Percentiles rank a stretch among this genome's conserved stretches.
Evolutionary conservation across 257 asterid genomes (phyloP).

Genomic region (Coffea canephora): DNA sequence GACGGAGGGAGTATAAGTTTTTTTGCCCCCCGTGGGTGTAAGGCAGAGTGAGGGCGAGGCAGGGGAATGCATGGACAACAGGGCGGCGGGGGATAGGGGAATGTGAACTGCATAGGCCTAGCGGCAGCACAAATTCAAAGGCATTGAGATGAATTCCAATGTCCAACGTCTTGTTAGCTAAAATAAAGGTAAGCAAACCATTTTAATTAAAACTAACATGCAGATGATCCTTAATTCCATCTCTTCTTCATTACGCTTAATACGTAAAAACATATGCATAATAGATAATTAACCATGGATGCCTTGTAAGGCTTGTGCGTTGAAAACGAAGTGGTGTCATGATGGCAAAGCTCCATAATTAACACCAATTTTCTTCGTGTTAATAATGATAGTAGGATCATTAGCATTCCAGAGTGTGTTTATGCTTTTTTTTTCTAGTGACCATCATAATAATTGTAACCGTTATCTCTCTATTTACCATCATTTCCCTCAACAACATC

Average conservation of each 20-base stretch:
- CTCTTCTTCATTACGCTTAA: not conserved
- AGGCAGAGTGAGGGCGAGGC: too few relatives aligned
- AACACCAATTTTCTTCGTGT: slow-evolving; percentile 3
- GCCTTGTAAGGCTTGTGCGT: slow-evolving; percentile 16
- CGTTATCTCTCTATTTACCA: slow-evolving; percentile 9
- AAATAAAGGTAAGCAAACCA: not conserved
- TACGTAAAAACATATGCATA: not conserved
- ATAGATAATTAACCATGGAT: not conserved
- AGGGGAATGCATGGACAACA: too few relatives aligned
- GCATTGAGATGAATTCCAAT: not conserved
- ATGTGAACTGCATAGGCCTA: too few relatives aligned
- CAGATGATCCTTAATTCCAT: not conserved
- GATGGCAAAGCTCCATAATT: slow-evolving; percentile 8
- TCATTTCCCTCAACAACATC: not conserved
- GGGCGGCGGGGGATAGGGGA: too few relatives aligned
- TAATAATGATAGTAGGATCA: slow-evolving; percentile 6
- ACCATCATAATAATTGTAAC: slow-evolving; percentile 8
- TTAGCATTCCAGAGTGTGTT: not conserved
- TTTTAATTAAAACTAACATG: too few relatives aligned
- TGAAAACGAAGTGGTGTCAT: slow-evolving; percentile 1
- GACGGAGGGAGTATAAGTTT: too few relatives aligned
- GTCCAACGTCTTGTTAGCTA: not conserved
- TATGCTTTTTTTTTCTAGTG: not conserved
- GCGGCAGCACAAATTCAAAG: too few relatives aligned
- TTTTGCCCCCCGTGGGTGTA: too few relatives aligned